Conservation (phyloP, 306 rosid species). For the Cucurbita maxima region DNA sequence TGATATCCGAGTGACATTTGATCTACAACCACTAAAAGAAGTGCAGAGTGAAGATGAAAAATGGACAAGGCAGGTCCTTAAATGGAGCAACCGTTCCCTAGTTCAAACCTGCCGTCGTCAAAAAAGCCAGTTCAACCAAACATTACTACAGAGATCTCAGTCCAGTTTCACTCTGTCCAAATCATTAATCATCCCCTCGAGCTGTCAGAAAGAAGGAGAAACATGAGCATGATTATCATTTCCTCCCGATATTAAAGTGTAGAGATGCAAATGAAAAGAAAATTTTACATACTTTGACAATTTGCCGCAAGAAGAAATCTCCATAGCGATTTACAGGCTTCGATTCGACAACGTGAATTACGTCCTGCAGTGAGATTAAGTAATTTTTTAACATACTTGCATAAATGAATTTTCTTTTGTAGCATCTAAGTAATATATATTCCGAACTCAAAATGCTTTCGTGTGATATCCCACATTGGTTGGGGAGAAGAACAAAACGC, state of each 20-base stretch:
- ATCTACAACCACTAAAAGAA: not conserved
- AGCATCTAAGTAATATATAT: not conserved
- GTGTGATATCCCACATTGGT: too few relatives aligned
- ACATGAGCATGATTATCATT: not conserved
- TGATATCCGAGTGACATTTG: not conserved
- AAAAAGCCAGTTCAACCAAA: not conserved
- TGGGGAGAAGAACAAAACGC: too few relatives aligned
- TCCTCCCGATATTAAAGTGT: not conserved
- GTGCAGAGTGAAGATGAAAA: constrained; percentile 6
- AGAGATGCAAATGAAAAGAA: not conserved
- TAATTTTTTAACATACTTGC: not conserved
- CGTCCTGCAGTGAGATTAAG: constrained; percentile 42
- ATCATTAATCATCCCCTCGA: constrained; percentile 69
- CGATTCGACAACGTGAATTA: constrained; percentile 49
- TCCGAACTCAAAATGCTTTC: not conserved
- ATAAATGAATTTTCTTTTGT: not conserved
- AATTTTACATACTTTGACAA: constrained; percentile 48
- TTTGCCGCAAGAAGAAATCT: constrained; percentile 84
- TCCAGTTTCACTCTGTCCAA: constrained; percentile 75
- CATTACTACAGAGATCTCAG: constrained; percentile 10
- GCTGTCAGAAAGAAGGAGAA: constrained; percentile 25
- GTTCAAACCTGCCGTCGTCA: not conserved
- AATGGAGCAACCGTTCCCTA: not conserved
- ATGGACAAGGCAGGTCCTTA: not conserved
- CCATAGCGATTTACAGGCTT: constrained; percentile 65